Evolutionary conservation across 176 grass and related monocot genomes (phyloP).

Genomic region (Carex pumila): DNA sequence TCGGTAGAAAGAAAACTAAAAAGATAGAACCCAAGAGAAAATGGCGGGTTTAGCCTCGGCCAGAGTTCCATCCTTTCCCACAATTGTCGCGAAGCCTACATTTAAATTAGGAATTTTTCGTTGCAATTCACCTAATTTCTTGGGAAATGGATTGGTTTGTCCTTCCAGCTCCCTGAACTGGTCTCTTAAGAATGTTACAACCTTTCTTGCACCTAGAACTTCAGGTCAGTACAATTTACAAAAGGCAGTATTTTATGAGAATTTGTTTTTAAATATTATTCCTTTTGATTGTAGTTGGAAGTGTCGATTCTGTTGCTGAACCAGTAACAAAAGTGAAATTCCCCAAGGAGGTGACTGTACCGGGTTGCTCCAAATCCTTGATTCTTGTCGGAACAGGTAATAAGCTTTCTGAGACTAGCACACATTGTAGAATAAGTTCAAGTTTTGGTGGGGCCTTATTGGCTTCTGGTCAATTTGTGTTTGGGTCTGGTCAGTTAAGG

Average conservation of each 20-base stretch:
- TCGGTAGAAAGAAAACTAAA: not conserved
- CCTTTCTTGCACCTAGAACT: conserved; percentile 3
- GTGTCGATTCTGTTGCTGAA: conserved; percentile 38
- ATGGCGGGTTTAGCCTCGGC: conserved; percentile 5
- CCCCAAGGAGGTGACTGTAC: conserved; percentile 45
- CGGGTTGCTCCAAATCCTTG: conserved; percentile 37
- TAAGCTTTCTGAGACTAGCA: not conserved
- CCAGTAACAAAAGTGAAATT: conserved; percentile 64
- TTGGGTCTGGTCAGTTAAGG: not conserved
- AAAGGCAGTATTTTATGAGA: not conserved
- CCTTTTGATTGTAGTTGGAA: conserved; percentile 35
- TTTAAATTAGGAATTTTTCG: not conserved
- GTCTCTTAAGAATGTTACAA: not conserved
- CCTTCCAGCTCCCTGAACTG: not conserved
- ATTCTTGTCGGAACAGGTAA: conserved; percentile 70
- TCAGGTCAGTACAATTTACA: not conserved
- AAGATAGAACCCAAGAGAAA: not conserved
- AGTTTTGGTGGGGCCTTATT: not conserved
- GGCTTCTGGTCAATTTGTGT: not conserved
- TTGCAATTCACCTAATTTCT: not conserved
- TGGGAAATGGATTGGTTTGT: not conserved
- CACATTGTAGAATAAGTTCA: not conserved
- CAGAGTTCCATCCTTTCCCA: not conserved
- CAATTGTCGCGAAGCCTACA: not conserved
- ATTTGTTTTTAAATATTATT: not conserved